Evolutionary conservation across 164 flowering plant genomes (phyloP).

Genomic region (Umbellularia californica): DNA sequence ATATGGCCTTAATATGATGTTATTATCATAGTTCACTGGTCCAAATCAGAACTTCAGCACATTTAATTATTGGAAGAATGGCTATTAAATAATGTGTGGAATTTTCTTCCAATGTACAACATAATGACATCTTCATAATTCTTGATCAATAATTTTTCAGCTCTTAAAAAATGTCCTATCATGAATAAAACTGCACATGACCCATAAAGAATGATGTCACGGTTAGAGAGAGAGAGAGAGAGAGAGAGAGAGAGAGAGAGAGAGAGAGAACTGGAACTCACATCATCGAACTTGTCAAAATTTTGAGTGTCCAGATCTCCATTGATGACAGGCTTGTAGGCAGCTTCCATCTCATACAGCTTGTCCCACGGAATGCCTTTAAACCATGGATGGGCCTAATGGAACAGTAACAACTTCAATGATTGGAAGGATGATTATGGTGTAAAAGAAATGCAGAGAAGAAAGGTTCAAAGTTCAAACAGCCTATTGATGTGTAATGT

Average conservation of each 20-base stretch:
- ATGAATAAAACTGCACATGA: too few species aligned
- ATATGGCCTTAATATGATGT: too few species aligned
- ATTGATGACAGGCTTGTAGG: slow-evolving; percentile 56
- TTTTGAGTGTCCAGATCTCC: slow-evolving; percentile 81
- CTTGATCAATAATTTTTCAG: too few species aligned
- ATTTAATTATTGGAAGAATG: too few species aligned
- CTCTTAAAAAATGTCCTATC: too few species aligned
- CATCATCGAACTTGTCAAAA: slow-evolving; percentile 74
- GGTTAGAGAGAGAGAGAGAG: not conserved
- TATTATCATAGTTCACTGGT: too few species aligned
- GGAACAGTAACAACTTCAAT: slow-evolving; percentile 7
- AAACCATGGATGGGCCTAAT: slow-evolving; percentile 78
- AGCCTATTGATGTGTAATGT: not conserved
- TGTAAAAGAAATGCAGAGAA: not conserved
- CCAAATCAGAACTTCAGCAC: too few species aligned
- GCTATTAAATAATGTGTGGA: too few species aligned
- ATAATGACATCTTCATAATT: too few species aligned
- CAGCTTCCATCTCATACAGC: slow-evolving; percentile 78
- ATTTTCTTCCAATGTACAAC: too few species aligned
- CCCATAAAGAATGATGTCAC: too few species aligned
- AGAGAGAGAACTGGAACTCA: slow-evolving; percentile 23
- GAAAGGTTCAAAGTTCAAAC: not conserved
- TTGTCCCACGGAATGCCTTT: slow-evolving; percentile 51
- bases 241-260: not conserved
- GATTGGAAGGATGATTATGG: not conserved